phyloP scores from a whole-genome alignment of 306 rosid species.

The Malus sieversii region DNA sequence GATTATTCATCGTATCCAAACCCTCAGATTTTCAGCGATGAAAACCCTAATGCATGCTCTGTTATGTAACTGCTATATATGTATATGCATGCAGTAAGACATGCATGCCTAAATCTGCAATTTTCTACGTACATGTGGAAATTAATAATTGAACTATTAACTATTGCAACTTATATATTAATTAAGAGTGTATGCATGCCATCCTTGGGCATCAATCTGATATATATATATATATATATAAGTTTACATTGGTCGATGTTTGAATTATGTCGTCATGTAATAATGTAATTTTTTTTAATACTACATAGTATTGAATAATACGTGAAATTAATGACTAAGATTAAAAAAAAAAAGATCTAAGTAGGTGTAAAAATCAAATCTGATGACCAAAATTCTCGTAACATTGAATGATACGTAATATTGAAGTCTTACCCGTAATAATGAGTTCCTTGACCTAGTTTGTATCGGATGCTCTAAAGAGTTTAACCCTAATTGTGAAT shows the following conservation, averaged over 20 bases:
- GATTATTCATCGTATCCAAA: slow-evolving; percentile 41
- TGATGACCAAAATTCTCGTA: no score
- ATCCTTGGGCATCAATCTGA: neutral
- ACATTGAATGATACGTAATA: no score
- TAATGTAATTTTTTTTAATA: neutral
- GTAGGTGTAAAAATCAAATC: no score
- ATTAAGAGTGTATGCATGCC: neutral
- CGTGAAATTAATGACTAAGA: no score
- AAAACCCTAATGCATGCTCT: slow-evolving; percentile 85
- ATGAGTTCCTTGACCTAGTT: neutral
- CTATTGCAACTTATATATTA: neutral
- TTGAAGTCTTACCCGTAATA: no score
- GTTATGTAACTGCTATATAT: slow-evolving; percentile 43
- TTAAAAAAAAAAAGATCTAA: no score
- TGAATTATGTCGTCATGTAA: neutral
- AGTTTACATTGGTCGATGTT: neutral
- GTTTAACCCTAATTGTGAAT: neutral
- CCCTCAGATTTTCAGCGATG: slow-evolving; percentile 79
- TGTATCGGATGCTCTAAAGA: neutral
- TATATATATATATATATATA: no score
- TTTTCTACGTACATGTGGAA: slow-evolving; percentile 5
- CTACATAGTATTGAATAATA: no score
- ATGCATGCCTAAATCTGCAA: neutral
- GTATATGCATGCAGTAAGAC: neutral
- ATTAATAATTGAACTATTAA: neutral